A percentile compares a stretch with the other conserved stretches of the same genome.
Conservation (phyloP, 305 asterid genomes). For the Solanum aculeatissimum region DNA sequence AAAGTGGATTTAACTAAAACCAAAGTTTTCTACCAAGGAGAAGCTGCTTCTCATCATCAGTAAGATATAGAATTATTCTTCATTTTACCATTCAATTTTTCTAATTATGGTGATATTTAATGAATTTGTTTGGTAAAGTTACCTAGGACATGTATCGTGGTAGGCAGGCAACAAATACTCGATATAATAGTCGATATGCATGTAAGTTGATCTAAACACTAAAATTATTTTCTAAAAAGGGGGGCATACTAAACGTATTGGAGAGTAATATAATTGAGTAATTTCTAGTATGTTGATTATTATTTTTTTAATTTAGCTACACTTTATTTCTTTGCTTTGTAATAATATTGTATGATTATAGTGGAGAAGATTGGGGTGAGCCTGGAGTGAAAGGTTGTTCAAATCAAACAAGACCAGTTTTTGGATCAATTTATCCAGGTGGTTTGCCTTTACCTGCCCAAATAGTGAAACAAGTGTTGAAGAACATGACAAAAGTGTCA, state of each 20-base stretch:
- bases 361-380: slow-evolving; percentile 47
- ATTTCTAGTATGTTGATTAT: not conserved
- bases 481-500: not conserved
- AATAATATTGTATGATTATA: not conserved
- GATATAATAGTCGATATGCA: not conserved
- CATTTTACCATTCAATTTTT: too few species aligned
- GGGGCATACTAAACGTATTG: too few species aligned
- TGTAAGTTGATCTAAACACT: not conserved
- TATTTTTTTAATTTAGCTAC: not conserved
- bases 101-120: too few species aligned
- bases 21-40: slow-evolving; percentile 23
- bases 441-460: slow-evolving; percentile 29
- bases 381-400: slow-evolving; percentile 21
- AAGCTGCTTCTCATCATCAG: slow-evolving; percentile 25
- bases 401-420: slow-evolving; percentile 28
- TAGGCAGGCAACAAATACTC: fast-evolving
- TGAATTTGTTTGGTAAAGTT: too few species aligned
- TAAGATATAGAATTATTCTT: not conserved
- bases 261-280: not conserved
- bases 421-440: slow-evolving; percentile 32
- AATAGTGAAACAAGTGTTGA: slow-evolving; percentile 26
- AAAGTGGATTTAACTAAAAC: slow-evolving; percentile 9
- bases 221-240: not conserved
- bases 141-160: not conserved
- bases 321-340: not conserved